Percentiles rank a stretch among this genome's conserved stretches.
These are phyloP conservation scores for Mucor velutinosus DNA, from an alignment of 371 early-diverging fungal species.

Conservation along the genomic window DNA sequence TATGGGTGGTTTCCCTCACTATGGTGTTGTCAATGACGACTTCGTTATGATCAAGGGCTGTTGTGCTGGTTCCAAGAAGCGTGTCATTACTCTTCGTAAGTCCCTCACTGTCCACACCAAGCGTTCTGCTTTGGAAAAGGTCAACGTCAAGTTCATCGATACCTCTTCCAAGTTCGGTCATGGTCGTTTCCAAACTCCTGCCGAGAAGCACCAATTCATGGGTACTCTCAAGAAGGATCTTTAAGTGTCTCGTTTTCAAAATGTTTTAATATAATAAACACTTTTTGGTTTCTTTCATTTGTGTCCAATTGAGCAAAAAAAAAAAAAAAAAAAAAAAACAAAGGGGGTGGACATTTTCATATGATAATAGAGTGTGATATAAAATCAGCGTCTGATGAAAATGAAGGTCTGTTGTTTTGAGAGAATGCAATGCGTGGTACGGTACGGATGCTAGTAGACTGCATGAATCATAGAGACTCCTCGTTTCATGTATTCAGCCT, in stretches of 20 bases:
- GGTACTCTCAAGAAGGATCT: slow-evolving; percentile 93
- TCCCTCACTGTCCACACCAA: slow-evolving; percentile 93
- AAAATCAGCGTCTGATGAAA: no score
- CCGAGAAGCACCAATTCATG: slow-evolving; percentile 98
- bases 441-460: no score
- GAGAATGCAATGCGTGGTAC: no score
- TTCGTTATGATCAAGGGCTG: slow-evolving; percentile 99
- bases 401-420: no score
- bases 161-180: slow-evolving; percentile 99
- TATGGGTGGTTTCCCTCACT: slow-evolving; percentile 99
- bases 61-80: slow-evolving; percentile 97
- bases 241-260: slow-evolving; percentile 19
- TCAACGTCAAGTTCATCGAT: slow-evolving; percentile 98
- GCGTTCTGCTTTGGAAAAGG: slow-evolving; percentile 96
- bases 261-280: slow-evolving; percentile 1
- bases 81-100: slow-evolving; percentile 99
- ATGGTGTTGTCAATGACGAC: slow-evolving; percentile 98
- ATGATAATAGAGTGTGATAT: neutral
- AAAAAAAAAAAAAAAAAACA: neutral
- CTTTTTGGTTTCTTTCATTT: neutral
- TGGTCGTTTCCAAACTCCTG: slow-evolving; percentile 99
- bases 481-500: no score
- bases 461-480: no score
- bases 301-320: neutral
- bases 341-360: neutral